Percentiles rank a stretch among this genome's conserved stretches.
Conservation (phyloP, 2,329 filamentous ascomycete species). For the Fusarium euwallaceae region DNA sequence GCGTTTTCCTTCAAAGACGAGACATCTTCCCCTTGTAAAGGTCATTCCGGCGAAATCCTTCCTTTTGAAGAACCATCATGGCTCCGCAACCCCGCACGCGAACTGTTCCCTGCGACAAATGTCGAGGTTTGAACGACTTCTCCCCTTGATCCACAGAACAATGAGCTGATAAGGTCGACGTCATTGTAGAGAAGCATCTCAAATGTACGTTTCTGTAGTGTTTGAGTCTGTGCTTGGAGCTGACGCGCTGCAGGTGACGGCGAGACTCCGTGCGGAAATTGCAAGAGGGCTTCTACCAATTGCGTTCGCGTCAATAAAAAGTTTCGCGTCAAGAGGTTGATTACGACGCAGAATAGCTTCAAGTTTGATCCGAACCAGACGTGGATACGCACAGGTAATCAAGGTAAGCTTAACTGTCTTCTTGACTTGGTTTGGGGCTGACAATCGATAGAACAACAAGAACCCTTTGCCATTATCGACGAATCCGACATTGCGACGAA, state of each 20-base stretch:
- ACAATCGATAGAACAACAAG: background rate
- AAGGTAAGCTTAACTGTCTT: background rate
- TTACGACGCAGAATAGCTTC: conserved; percentile 25
- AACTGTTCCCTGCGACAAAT: conserved; percentile 33
- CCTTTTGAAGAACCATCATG: conserved; percentile 21
- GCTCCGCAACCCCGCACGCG: conserved; percentile 27
- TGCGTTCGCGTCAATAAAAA: conserved; percentile 24
- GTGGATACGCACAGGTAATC: conserved; percentile 22
- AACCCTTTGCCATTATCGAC: conserved; percentile 16
- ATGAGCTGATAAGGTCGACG: background rate
- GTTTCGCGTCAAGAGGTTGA: conserved; percentile 31
- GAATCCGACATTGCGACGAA: conserved; percentile 10
- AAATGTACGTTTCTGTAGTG: conserved; percentile 20
- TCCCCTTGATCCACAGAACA: background rate
- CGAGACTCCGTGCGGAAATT: conserved; percentile 25
- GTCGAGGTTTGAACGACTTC: conserved; percentile 18
- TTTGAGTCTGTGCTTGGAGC: background rate
- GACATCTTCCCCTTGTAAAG: background rate
- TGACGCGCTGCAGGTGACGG: conserved; percentile 18
- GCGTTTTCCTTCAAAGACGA: conserved; percentile 1
- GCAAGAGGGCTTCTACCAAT: conserved; percentile 11
- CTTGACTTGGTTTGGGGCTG: background rate
- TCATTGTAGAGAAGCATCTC: conserved; percentile 27
- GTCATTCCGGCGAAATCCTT: conserved; percentile 22
- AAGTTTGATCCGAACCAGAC: conserved; percentile 33